Conservation (phyloP, 1,284 basidiomycete species). For the Cryptococcus sp. region DNA sequence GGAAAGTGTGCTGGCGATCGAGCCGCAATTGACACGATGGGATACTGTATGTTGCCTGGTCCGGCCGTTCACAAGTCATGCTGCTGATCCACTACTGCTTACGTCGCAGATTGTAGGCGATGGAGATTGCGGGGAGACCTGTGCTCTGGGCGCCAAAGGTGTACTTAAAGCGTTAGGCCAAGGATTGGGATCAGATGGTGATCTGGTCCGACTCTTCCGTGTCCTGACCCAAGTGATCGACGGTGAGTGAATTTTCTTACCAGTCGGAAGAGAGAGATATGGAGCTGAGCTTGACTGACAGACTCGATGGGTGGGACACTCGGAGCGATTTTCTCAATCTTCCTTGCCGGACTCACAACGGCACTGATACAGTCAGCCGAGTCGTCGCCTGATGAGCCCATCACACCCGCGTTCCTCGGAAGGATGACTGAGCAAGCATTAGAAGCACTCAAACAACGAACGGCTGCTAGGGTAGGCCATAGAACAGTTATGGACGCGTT, state of each 20-base stretch:
- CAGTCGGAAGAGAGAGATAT: too few relatives aligned
- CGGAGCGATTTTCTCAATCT: slow-evolving; percentile 52
- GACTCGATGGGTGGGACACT: slow-evolving; percentile 49
- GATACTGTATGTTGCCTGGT: slow-evolving; percentile 49
- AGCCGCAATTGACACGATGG: slow-evolving; percentile 56
- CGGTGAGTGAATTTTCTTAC: slow-evolving; percentile 22
- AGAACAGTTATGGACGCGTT: slow-evolving; percentile 57
- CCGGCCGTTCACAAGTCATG: neutral
- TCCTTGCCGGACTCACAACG: slow-evolving; percentile 48
- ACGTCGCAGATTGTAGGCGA: slow-evolving; percentile 38
- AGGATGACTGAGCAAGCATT: slow-evolving; percentile 35
- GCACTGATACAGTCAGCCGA: slow-evolving; percentile 32
- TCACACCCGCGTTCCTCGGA: slow-evolving; percentile 32
- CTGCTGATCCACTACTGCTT: neutral
- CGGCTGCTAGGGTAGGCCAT: slow-evolving; percentile 54
- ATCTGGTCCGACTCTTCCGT: slow-evolving; percentile 47
- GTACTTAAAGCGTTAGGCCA: slow-evolving; percentile 35
- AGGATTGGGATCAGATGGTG: slow-evolving; percentile 40
- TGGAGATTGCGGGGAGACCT: slow-evolving; percentile 53
- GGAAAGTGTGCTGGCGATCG: slow-evolving; percentile 45
- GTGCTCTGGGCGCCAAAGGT: slow-evolving; percentile 45
- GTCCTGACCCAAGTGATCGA: slow-evolving; percentile 50
- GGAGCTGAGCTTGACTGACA: slow-evolving; percentile 9
- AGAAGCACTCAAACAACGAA: slow-evolving; percentile 51
- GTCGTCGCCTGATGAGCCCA: neutral